These are phyloP conservation scores for Heritiera fomes DNA, from an alignment of 345 rosid species.

Conservation along the genomic window DNA sequence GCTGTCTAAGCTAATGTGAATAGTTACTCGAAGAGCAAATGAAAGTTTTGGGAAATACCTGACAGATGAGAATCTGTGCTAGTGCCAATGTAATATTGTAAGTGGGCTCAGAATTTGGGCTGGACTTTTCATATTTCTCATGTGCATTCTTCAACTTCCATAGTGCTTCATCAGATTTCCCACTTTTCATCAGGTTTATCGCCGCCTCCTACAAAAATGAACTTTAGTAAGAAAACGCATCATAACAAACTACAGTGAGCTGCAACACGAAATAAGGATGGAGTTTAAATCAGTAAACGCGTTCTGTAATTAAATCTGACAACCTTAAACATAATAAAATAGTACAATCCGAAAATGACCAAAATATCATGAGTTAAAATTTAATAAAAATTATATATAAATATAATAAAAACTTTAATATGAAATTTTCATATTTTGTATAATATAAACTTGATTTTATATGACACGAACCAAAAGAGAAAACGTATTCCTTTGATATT, in stretches of 20 bases:
- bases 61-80: conserved; percentile 57
- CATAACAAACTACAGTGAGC: background rate
- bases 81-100: conserved; percentile 57
- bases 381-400: too few relatives aligned
- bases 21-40: background rate
- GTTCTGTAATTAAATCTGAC: too few relatives aligned
- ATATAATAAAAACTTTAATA: too few relatives aligned
- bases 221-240: background rate
- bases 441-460: too few relatives aligned
- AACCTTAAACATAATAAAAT: too few relatives aligned
- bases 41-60: conserved; percentile 29
- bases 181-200: conserved; percentile 43
- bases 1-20: too few relatives aligned
- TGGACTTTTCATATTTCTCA: conserved; percentile 27
- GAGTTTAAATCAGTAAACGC: too few relatives aligned
- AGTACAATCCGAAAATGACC: too few relatives aligned
- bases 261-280: background rate
- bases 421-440: too few relatives aligned
- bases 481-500: too few relatives aligned
- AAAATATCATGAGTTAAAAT: too few relatives aligned
- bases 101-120: conserved; percentile 42
- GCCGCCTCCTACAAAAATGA: conserved; percentile 48
- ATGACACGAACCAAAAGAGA: too few relatives aligned
- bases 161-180: conserved; percentile 52
- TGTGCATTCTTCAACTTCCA: conserved; percentile 35